Evolutionary conservation across 108 stramenopile species (phyloP).

Genomic region (Aurantiochytrium sp.): DNA sequence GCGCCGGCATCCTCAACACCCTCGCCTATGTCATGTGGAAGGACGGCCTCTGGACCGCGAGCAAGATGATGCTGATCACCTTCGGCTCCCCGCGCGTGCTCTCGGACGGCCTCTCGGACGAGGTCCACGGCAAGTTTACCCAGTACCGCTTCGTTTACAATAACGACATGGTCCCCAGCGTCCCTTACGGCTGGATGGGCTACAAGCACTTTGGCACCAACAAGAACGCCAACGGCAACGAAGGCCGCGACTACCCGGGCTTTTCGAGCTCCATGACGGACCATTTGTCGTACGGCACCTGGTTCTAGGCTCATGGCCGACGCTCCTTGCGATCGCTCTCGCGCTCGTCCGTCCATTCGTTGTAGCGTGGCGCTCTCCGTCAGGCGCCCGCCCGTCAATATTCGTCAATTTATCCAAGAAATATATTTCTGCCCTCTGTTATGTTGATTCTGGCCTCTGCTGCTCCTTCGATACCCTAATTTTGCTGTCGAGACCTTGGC

Average conservation of each 20-base stretch:
- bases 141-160: background rate
- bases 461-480: no score
- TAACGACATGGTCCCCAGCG: background rate
- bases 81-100: slow-evolving; percentile 4
- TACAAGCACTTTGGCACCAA: slow-evolving; percentile 23
- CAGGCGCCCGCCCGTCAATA: no score
- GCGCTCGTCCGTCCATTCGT: background rate
- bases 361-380: no score
- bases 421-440: no score
- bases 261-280: background rate
- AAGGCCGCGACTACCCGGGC: background rate
- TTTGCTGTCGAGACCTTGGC: no score
- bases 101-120: background rate
- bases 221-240: background rate
- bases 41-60: background rate
- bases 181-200: slow-evolving; percentile 20
- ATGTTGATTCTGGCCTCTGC: no score
- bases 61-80: background rate
- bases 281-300: background rate
- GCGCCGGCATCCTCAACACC: background rate
- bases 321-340: background rate
- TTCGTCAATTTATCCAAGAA: no score
- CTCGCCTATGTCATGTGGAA: background rate
- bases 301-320: background rate
- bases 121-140: background rate